Evolutionary conservation across 495 filamentous ascomycete species (phyloP), one percentile per base, ranked within the genome.

Genomic region (Arthonia radiata): DNA sequence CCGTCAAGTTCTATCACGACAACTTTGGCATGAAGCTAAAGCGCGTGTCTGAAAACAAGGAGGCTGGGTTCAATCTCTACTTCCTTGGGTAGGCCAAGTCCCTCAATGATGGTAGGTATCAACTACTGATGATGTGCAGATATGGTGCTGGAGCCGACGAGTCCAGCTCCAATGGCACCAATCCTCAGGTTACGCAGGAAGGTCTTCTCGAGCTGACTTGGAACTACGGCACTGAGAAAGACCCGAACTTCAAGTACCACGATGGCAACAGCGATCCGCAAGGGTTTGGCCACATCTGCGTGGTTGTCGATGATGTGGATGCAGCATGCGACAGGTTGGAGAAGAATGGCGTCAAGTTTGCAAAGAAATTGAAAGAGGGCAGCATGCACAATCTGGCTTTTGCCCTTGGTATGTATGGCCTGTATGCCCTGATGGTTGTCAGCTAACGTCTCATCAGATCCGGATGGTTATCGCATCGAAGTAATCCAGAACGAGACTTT

Each of bases 191-290:
- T 2, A 61, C 64, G 22, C 61, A 65, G 27, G 83, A 93, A 42
- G 83, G 83, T 2, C 42, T 93, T 28, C 52, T 93, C 7, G 82
- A 92, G 52, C 41, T 97, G 37, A 93, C 82, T 13, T 92, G 79
- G 77, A 93, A 97, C 44, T 86, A 91, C 36, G 86, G 86, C 23
- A 93, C 86, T 2, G 86, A 97, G 57, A 83, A 77, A 41, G 67
- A 93, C 37, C 57, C 68, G 30, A 53, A 58, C 25, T 79, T 80
- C 39, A 68, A 67, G 23, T 97, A 97, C 42, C 86, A 97, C 42
- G 69, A 89, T 37, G 86, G 86, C 6, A 97, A 97, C 46, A 53
- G 65, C 13, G 55, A 89, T 47, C 86, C 82, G 1, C 78, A 93
- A 46, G 86, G 86, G 15, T 97, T 26, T 21, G 29, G 29, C 23